These are phyloP conservation scores for Stipa capillata DNA, from an alignment of 176 grass and related monocot species.

Conservation along the genomic window DNA sequence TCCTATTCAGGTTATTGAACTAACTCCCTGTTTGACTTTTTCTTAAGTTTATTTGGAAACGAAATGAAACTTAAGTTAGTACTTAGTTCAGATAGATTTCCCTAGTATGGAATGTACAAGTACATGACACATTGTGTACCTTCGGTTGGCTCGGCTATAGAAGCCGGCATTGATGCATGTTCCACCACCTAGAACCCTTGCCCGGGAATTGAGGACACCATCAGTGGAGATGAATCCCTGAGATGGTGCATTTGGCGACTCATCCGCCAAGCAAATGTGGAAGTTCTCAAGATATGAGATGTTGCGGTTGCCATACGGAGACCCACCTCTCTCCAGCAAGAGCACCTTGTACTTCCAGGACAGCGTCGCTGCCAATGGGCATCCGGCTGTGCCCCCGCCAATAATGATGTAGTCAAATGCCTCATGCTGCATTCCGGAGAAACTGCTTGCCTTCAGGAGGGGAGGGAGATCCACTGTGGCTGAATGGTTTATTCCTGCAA, in stretches of 20 bases:
- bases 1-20: slow-evolving; percentile 2
- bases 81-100: not conserved
- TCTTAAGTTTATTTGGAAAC: not conserved
- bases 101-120: not conserved
- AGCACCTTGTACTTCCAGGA: slow-evolving; percentile 74
- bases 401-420: slow-evolving; percentile 80
- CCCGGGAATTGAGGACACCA: slow-evolving; percentile 84
- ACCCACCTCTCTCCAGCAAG: slow-evolving; percentile 73
- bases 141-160: slow-evolving; percentile 71
- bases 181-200: slow-evolving; percentile 75
- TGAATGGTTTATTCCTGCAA: slow-evolving; percentile 43
- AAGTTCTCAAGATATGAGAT: slow-evolving; percentile 83
- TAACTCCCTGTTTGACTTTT: not conserved
- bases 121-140: slow-evolving; percentile 33
- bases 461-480: slow-evolving; percentile 31
- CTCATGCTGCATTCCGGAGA: slow-evolving; percentile 25
- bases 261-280: slow-evolving; percentile 67
- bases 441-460: slow-evolving; percentile 59
- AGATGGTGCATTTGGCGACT: slow-evolving; percentile 53
- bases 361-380: slow-evolving; percentile 79
- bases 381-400: slow-evolving; percentile 78
- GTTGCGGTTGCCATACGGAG: slow-evolving; percentile 85
- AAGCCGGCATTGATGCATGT: slow-evolving; percentile 92
- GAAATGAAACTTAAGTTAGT: not conserved
- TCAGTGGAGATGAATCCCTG: slow-evolving; percentile 82